Evolutionary conservation across 2,329 filamentous ascomycete genomes (phyloP), one percentile per base, ranked within the genome.

Genomic region (Ophiosphaerella herpotricha): DNA sequence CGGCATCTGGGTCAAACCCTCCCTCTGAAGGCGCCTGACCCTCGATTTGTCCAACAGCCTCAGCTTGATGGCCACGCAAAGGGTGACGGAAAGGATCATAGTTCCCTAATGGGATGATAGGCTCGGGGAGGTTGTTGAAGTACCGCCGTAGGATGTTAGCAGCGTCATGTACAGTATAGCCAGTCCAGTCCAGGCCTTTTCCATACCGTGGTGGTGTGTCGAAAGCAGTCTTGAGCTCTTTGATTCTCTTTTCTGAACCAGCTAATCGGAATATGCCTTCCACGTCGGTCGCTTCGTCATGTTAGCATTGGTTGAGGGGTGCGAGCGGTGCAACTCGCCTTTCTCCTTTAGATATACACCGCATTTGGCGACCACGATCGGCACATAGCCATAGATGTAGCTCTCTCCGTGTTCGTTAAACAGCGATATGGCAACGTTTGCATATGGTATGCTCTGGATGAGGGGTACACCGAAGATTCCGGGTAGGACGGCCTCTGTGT

Each of bases 331-430:
- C 37, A 29, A 54, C 57, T 50, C 74, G 97, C 94, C 94, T 84
- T 96, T 97, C 74, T 99, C 94, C 75, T 99, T 99, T 60, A 99
- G 74, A 63, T 92, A 99, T 4, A 99, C 92, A 55, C 94, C 94
- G 72, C 94, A 97, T 74, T 99, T 99, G 32, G 94, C 94, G 46
- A 99, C 93, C 37, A 99, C 93, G 58, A 99, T 97, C 14, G 94
- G 94, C 7, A 99, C 93, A 68, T 97, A 97, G 67, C 94, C 94
- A 73, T 97, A 99, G 46, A 97, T 97, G 74, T 96, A 97, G 76
- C 91, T 96, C 73, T 94, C 86, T 29, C 93, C 93, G 60, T 94
- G 84, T 60, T 93, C 90, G 71, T 97, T 92, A 60, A 94, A 89
- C 24, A 99, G 83, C 18, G 93, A 97, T 67, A 99, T 99, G 57